These are phyloP conservation scores for Desmodesmus armatus DNA, from an alignment of 139 green algal genomes.

Conservation along the genomic window DNA sequence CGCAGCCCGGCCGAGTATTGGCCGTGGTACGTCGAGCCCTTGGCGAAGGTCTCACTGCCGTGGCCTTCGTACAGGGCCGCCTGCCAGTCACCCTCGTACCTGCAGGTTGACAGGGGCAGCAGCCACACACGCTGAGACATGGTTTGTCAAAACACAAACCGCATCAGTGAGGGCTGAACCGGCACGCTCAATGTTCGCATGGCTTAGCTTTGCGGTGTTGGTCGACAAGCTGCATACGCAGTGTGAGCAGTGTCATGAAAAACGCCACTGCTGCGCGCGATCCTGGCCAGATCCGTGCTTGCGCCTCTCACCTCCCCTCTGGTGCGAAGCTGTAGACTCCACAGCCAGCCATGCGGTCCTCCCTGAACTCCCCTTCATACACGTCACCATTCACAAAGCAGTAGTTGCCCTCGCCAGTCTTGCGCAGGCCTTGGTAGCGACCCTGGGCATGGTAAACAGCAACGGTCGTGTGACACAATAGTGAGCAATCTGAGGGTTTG, in stretches of 20 bases:
- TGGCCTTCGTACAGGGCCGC: conserved; percentile 69
- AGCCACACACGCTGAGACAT: too few relatives aligned
- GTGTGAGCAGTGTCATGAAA: too few relatives aligned
- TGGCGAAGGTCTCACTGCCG: conserved; percentile 75
- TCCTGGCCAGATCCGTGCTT: too few relatives aligned
- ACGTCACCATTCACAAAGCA: conserved; percentile 75
- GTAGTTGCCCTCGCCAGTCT: conserved; percentile 77
- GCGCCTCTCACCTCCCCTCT: conserved; percentile 36
- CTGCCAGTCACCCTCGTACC: conserved; percentile 67
- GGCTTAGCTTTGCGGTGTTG: too few relatives aligned
- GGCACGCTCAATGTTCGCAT: too few relatives aligned
- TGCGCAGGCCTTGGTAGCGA: conserved; percentile 62
- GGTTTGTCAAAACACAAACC: background rate
- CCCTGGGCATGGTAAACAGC: conserved; percentile 60
- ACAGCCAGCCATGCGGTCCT: conserved; percentile 74
- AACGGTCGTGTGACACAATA: too few relatives aligned
- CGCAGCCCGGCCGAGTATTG: conserved; percentile 63
- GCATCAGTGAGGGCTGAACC: background rate
- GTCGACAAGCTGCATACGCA: too few relatives aligned
- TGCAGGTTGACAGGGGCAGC: too few relatives aligned
- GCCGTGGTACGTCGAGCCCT: conserved; percentile 72
- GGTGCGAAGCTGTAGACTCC: conserved; percentile 76
- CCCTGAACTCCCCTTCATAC: conserved; percentile 77
- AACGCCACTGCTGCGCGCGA: background rate
- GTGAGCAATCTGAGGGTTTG: too few relatives aligned